A percentile compares a stretch with the other conserved stretches of the same genome.
Evolutionary conservation across 176 grass and related monocot genomes (phyloP).

Genomic region (Otatea glauca): DNA sequence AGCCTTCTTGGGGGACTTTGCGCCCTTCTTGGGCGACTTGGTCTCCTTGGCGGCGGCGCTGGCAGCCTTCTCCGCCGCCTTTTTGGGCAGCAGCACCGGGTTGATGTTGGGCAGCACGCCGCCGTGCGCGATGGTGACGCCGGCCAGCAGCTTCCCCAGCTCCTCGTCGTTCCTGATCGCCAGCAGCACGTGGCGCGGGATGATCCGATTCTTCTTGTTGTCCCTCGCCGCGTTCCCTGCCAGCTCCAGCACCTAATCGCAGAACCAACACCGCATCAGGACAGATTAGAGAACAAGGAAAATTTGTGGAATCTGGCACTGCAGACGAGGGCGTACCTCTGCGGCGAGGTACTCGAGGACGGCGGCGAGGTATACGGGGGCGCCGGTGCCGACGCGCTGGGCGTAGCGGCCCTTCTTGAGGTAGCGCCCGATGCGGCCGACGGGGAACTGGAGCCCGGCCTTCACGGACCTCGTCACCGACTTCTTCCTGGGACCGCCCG

Average conservation of each 20-base stretch:
- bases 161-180: constrained; percentile 72
- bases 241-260: constrained; percentile 54
- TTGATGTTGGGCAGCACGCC: constrained; percentile 68
- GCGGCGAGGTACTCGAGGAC: constrained; percentile 83
- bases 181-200: constrained; percentile 62
- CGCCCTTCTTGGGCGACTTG: constrained; percentile 53
- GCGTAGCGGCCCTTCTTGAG: constrained; percentile 78
- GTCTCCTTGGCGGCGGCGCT: constrained; percentile 42
- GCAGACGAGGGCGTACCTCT: constrained; percentile 25
- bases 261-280: background rate
- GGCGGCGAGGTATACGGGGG: constrained; percentile 75
- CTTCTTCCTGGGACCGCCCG: constrained; percentile 61
- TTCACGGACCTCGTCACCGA: constrained; percentile 62
- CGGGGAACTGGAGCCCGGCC: constrained; percentile 80
- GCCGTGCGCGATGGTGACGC: constrained; percentile 65
- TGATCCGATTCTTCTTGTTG: constrained; percentile 73
- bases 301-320: too few species aligned
- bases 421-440: constrained; percentile 71
- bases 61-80: constrained; percentile 48
- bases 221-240: constrained; percentile 65
- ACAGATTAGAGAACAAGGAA: too few species aligned
- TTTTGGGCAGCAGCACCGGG: constrained; percentile 65
- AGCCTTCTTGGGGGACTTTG: constrained; percentile 60
- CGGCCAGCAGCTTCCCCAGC: constrained; percentile 58
- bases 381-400: constrained; percentile 64